Evolutionary conservation across 805 yeast species (phyloP), one percentile per base, ranked within the genome.

Genomic region (Blastobotrys americana): DNA sequence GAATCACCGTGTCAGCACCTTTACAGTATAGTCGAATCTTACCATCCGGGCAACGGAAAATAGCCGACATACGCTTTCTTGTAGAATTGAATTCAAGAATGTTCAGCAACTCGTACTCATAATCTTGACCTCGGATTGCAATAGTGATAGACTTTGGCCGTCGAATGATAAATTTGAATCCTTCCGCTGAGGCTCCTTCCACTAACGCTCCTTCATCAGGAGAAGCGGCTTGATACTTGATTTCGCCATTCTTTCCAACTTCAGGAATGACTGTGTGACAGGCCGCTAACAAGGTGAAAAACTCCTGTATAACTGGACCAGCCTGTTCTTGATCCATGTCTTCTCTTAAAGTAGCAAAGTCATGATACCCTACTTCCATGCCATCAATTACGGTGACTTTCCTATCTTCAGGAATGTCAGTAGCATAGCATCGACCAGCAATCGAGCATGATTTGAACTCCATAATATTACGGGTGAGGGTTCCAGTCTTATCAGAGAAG

Each of bases 191-290:
- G 15, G 96, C 97, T 47, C 99, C 99, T 56, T 89, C 88, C 2
- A 93, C 99, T 49, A 93, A 71, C 0, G 99, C 99, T 42, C 98
- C 98, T 69, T 94, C 98, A 68, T 93, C 99, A 0, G 98, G 98
- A 0, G 97, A 89, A 0, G 98, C 96, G 1, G 99, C 98, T 66
- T 93, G 99, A 62, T 94, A 93, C 61, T 86, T 89, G 51, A 93
- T 80, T 25, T 45, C 45, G 4, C 64, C 67, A 28, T 57, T 56
- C 15, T 58, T 60, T 48, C 72, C 73, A 16, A 75, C 69, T 62
- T 93, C 98, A 0, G 99, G 99, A 50, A 93, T 93, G 34, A 93
- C 99, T 0, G 99, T 94, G 58, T 93, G 99, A 62, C 98, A 93
- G 0, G 95, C 80, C 34, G 97, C 86, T 47, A 93, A 69, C 40